Percentiles rank a stretch among this genome's conserved stretches.
phyloP scores from a whole-genome alignment of 2,329 filamentous ascomycete genomes.

The Trichoderma cornu-damae region DNA sequence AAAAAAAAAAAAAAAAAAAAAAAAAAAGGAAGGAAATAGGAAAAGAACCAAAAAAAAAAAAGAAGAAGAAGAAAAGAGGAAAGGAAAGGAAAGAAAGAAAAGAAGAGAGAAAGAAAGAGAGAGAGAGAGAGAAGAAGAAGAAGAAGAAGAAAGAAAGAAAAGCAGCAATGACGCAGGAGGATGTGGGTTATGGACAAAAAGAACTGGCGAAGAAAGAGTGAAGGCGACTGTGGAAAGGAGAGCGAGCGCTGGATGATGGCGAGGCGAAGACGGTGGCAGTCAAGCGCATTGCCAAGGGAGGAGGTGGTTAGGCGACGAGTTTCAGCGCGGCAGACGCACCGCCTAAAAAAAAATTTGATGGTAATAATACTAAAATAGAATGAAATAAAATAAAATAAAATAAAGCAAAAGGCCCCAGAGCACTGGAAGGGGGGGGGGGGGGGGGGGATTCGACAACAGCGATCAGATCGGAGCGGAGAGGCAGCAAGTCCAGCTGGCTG shows the following conservation, averaged over 20 bases:
- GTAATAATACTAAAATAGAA: no score
- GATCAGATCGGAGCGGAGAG: no score
- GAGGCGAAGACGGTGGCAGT: conserved; percentile 4
- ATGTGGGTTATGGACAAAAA: neutral
- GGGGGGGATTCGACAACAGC: neutral
- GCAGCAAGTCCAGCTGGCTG: neutral
- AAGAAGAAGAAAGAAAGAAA: neutral
- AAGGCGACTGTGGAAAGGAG: conserved; percentile 10
- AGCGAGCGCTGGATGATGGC: neutral
- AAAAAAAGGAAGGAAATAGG: neutral
- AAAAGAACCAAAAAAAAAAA: neutral
- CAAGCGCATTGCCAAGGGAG: neutral
- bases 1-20: neutral
- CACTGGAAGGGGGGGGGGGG: neutral
- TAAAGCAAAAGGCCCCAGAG: neutral
- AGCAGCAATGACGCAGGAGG: neutral
- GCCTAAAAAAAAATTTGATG: conserved; percentile 12
- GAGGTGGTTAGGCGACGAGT: conserved; percentile 5
- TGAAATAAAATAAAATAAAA: no score
- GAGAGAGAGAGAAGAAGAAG: neutral
- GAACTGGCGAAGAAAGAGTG: neutral
- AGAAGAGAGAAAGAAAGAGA: neutral
- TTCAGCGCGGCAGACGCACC: conserved; percentile 10
- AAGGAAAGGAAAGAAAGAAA: neutral
- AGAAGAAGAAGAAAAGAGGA: neutral